Evolutionary conservation across 768 basidiomycete genomes (phyloP), one percentile per base, ranked within the genome.

Genomic region (Chlorophyllum brunneum): DNA sequence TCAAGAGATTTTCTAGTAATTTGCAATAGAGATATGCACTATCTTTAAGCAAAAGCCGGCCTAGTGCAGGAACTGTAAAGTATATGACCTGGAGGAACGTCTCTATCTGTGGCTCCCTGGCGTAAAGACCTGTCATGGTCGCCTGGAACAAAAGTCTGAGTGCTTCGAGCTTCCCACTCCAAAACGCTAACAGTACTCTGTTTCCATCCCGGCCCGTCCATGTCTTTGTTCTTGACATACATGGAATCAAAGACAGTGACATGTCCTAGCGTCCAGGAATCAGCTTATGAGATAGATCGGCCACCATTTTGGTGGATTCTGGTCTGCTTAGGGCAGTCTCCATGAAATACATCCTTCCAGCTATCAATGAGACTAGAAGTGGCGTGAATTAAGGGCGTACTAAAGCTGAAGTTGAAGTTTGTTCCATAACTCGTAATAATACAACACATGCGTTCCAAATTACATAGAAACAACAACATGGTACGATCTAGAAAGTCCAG

Each of bases 401-500:
- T 41, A 50, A 30, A 11, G 29, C 38, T 44, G 50, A 24, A 16
- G 26, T 23, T 30, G 24, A 45, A 37, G 26, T 37, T 20, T 20
- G 26, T 36, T 23, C 31, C 9, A 16, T 22, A n/a, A 33, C 16
- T 23, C 23, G 18, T 52, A 45, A 15, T 37, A 52, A 44, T 52
- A 52, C 51, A 52, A 43, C 23, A 26, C 42, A 37, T 44, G 41
- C 34, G 33, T 52, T 52, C 26, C 31, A 44, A 30, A 22, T 44
- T 52, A 52, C 42, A 44, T 18, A 44, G 13, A 52, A 37, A 42
- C 34, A 43, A 42, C 33, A 42, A 33, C 42, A 52, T 36, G 43
- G 34, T 29, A 34, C 43, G 33, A 37, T 52, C 51, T 52, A 52
- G 29, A 45, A 52, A 44, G 42, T 52, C 42, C 51, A 29, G 42